Base-by-base conservation (phyloP, 164 flowering plant genomes). In the Tinospora cordifolia region DNA sequence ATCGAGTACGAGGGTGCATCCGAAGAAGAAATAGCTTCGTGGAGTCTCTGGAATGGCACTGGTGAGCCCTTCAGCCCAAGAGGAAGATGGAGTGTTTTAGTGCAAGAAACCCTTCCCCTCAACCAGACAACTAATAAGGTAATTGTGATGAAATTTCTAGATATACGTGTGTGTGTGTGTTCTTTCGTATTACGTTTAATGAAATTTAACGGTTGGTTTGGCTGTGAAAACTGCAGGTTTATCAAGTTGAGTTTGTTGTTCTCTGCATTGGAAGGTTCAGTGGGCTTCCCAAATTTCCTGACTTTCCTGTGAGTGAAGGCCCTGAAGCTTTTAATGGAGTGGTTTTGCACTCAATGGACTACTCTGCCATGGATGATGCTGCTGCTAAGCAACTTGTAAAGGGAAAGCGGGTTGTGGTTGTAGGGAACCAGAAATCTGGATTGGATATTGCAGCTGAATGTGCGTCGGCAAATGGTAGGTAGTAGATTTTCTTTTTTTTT, bases 261-360 rank as follows among this genome's bases (percentile, higher is more conserved):
- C 71, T 88, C 0, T 83, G 90, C 70, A 65, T 81, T 26, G 90
- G 92, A 13, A 79, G 71, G 69, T 85, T 64, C 80, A 81, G 85
- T 27, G 88, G 75, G 24, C 40, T 84, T 8, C 89, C 89, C 63
- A 82, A 86, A 62, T 67, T 84, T 15, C 93, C 89, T 0, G 72
- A 79, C 1, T 84, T 86, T 67, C 83, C 85, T 12, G 8, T 68
- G 7, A 71, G 75, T 26, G 71, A 67, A 71, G 86, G 89, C 15
- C 85, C 89, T 14, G 83, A 87, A 17, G 78, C 70, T 26, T 86
- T 86, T 68, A 13, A 67, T 6, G 91, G 90, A 2, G 46, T 79
- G 71, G 90, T 81, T 58, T 27, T 88, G 63, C 88, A 88, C 72
- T 76, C 89, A 9, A 85, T 80, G 93, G 86, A 88, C 46, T 88